Conservation (phyloP, 768 basidiomycete genomes). For the Tylopilus balloui region DNA sequence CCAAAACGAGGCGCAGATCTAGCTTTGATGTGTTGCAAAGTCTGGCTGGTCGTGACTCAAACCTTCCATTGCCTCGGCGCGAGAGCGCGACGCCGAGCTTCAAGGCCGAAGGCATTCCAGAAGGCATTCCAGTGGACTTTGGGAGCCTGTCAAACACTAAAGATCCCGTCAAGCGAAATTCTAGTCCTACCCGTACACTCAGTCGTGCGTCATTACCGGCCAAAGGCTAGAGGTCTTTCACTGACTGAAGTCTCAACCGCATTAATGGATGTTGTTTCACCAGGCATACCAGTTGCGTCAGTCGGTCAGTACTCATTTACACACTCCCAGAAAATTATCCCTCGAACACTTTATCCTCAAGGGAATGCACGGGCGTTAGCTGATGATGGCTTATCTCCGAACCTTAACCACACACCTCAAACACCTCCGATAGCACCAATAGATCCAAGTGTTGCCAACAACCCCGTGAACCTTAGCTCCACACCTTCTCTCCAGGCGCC, state of each 20-base stretch:
- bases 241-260: constrained; percentile 17
- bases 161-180: constrained; percentile 44
- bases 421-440: constrained; percentile 30
- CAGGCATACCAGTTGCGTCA: constrained; percentile 73
- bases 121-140: constrained; percentile 68
- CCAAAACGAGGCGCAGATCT: constrained; percentile 56
- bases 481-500: constrained; percentile 42
- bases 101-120: constrained; percentile 63
- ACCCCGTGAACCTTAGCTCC: constrained; percentile 29
- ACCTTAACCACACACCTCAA: constrained; percentile 28
- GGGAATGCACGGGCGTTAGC: constrained; percentile 83
- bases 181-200: constrained; percentile 73
- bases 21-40: constrained; percentile 69
- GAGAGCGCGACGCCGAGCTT: constrained; percentile 37
- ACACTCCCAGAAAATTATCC: constrained; percentile 3
- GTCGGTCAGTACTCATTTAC: constrained; percentile 54
- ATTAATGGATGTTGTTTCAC: constrained; percentile 24
- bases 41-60: constrained; percentile 75
- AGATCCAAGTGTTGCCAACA: constrained; percentile 33
- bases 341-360: constrained; percentile 31
- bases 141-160: constrained; percentile 37
- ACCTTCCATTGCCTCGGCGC: constrained; percentile 61
- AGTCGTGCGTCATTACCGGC: constrained; percentile 57
- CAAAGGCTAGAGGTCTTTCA: constrained; percentile 21
- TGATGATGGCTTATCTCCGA: constrained; percentile 55